These are phyloP conservation scores for Penium margaritaceum DNA, from an alignment of 139 green algal genomes.

Conservation along the genomic window DNA sequence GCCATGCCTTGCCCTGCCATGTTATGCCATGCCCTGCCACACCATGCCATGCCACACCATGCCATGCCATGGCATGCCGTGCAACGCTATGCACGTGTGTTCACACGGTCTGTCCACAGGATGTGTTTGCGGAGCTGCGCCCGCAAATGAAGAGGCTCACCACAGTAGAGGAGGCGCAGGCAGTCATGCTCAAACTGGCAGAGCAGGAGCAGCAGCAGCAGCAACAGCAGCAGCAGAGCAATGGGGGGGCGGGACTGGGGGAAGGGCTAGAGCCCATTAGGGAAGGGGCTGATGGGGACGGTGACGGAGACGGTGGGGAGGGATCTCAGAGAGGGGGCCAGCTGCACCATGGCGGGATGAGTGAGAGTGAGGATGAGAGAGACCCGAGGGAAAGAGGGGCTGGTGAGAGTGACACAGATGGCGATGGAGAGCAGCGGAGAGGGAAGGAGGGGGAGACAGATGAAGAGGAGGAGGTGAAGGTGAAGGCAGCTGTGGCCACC, in stretches of 20 bases:
- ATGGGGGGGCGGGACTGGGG: slow-evolving; percentile 10
- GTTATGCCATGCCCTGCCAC: not conserved
- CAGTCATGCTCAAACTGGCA: slow-evolving; percentile 60
- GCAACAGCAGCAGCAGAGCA: slow-evolving; percentile 41
- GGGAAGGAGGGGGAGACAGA: slow-evolving; percentile 26
- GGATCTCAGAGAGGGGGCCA: not conserved
- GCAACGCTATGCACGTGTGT: not conserved
- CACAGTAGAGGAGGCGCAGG: slow-evolving; percentile 59
- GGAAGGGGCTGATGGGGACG: not conserved
- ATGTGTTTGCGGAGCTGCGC: slow-evolving; percentile 68
- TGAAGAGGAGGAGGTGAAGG: slow-evolving; percentile 42
- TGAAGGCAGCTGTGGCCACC: slow-evolving; percentile 18
- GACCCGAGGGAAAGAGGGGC: slow-evolving; percentile 37
- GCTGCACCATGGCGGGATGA: not conserved
- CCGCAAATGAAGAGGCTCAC: slow-evolving; percentile 55
- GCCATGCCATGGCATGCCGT: too few species aligned
- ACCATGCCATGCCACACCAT: not conserved
- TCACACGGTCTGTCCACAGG: slow-evolving; percentile 47
- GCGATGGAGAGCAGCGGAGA: slow-evolving; percentile 21
- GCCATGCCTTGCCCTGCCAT: not conserved
- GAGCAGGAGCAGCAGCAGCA: slow-evolving; percentile 12
- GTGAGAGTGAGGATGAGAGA: slow-evolving; percentile 18
- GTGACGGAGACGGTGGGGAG: not conserved
- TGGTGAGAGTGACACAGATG: slow-evolving; percentile 24
- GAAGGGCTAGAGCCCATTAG: slow-evolving; percentile 2